Evolutionary conservation across 1,284 basidiomycete genomes (phyloP), one percentile per base, ranked within the genome.

Genomic region (Papiliotrema terrestris): DNA sequence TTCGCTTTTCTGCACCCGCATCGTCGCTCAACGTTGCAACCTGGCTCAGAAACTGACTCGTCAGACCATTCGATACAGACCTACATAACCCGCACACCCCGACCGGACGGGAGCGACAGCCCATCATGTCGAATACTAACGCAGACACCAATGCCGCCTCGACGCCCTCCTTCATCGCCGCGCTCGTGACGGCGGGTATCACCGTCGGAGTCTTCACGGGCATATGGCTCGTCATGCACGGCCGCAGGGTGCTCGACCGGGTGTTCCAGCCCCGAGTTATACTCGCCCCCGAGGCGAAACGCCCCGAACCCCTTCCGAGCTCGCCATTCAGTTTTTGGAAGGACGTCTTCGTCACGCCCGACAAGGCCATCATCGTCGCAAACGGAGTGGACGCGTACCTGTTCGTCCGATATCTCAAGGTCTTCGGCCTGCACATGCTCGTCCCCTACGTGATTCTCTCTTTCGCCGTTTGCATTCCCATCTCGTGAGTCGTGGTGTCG

Each of bases 361-460:
- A 76, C 51, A 55, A 55, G 8, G 60, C 72, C 17, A 59, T 76
- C 47, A 45, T 57, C 32, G 41, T 42, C 36, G 37, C 54, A 36
- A 54, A 51, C 29, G 22, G 53, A 26, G 14, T 48, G 26, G 47
- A 62, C 57, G 89, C 92, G 32, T 53, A 66, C 64, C 52, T 73
- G 61, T 26, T 57, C 67, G 56, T 62, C 56, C 44, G 64, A 66
- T 52, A 22, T 45, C 45, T 75, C 58, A 77, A 75, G 58, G 63
- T 77, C 48, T 74, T 77, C 37, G 69, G 76, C 19, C 54, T 88
- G 51, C 83, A 86, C 65, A 80, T 94, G 52, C 82, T 96, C 66
- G 69, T 89, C 1, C 91, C 92, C 20, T 95, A 69, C 88, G 86
- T 88, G 55, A 47, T 77, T 54, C 62, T 80, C 46, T 76, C 78